These are phyloP conservation scores for Cyclanthera cordifolia DNA, from an alignment of 306 rosid genomes.

Conservation along the genomic window DNA sequence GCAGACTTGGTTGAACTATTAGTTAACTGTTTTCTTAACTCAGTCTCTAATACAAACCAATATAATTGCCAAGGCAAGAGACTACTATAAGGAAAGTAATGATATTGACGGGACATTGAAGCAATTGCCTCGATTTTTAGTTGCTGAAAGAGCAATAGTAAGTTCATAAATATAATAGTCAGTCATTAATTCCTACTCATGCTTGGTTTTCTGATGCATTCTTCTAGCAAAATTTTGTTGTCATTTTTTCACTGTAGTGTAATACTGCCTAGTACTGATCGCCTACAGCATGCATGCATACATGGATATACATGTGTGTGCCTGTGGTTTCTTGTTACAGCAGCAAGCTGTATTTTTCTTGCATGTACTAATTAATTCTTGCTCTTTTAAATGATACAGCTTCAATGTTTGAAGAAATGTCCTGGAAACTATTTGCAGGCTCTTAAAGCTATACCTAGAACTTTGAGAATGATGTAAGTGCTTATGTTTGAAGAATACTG, in stretches of 20 bases:
- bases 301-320: neutral
- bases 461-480: conserved; percentile 94
- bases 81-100: conserved; percentile 60
- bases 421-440: conserved; percentile 84
- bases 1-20: conserved; percentile 4
- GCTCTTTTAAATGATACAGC: conserved; percentile 37
- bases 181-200: conserved; percentile 1
- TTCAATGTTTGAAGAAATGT: conserved; percentile 64
- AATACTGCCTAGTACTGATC: neutral
- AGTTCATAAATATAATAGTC: conserved; percentile 29
- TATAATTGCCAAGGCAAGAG: conserved; percentile 50
- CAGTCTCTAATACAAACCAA: conserved; percentile 43
- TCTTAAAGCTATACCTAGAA: conserved; percentile 77
- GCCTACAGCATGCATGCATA: neutral
- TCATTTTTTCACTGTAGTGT: neutral
- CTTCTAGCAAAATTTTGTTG: neutral
- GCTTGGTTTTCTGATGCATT: neutral
- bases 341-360: neutral
- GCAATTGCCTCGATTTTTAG: conserved; percentile 75
- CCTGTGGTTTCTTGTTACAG: neutral
- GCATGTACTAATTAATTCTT: neutral
- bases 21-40: conserved; percentile 34
- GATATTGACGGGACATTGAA: conserved; percentile 76
- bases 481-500: neutral
- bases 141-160: conserved; percentile 88